A percentile compares a stretch with the other conserved stretches of the same genome.
phyloP scores from a whole-genome alignment of 1,284 basidiomycete genomes.

The Hemileia vastatrix region DNA sequence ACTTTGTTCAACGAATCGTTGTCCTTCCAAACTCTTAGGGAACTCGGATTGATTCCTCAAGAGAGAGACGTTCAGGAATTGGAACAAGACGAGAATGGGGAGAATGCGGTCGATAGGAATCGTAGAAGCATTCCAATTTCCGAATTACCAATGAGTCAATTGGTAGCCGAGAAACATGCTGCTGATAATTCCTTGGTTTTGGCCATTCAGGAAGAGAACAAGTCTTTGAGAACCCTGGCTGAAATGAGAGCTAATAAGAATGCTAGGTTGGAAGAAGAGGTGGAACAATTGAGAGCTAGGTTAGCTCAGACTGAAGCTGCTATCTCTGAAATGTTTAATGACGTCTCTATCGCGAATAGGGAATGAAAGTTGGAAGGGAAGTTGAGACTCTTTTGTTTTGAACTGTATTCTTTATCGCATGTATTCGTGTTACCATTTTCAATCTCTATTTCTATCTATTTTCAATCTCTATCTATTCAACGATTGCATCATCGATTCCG shows the following conservation, averaged over 20 bases:
- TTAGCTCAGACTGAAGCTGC: slow-evolving; percentile 18
- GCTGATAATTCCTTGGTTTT: neutral
- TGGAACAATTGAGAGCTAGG: neutral
- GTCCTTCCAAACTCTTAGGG: neutral
- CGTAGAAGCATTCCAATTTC: neutral
- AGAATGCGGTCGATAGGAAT: too few species aligned
- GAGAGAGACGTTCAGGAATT: neutral
- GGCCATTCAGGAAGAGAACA: slow-evolving; percentile 10
- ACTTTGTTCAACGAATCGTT: neutral
- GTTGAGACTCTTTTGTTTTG: too few species aligned
- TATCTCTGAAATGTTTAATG: slow-evolving; percentile 10
- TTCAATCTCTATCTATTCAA: too few species aligned
- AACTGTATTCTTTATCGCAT: too few species aligned
- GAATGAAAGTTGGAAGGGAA: too few species aligned
- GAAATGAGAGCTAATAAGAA: neutral
- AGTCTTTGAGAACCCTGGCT: neutral
- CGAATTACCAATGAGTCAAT: neutral
- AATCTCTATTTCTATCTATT: too few species aligned
- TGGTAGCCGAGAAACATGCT: slow-evolving; percentile 8
- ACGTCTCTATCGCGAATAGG: neutral
- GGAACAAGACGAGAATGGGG: neutral
- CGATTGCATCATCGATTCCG: too few species aligned
- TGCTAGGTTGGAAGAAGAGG: slow-evolving; percentile 1
- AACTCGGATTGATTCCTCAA: neutral
- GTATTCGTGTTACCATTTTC: too few species aligned